phyloP scores from a whole-genome alignment of 352 stramenopile genomes.

The Pythium brachiatum region DNA sequence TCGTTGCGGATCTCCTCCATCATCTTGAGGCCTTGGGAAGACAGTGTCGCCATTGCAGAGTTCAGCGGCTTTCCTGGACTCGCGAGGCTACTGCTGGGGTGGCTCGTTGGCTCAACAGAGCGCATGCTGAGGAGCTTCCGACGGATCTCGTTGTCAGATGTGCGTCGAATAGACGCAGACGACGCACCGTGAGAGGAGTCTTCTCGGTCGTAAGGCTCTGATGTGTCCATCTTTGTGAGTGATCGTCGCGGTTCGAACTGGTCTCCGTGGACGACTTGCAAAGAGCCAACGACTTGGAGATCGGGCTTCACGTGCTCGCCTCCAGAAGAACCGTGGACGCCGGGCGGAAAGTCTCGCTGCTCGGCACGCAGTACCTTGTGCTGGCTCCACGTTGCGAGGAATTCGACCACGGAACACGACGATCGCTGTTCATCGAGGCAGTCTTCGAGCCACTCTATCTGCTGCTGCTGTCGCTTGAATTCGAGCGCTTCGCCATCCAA shows the following conservation, averaged over 20 bases:
- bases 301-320: slow-evolving; percentile 61
- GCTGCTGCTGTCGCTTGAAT: slow-evolving; percentile 56
- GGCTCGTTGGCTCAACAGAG: slow-evolving; percentile 8
- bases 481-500: slow-evolving; percentile 61
- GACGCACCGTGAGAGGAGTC: slow-evolving; percentile 4
- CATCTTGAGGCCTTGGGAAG: slow-evolving; percentile 30
- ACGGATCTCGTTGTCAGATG: slow-evolving; percentile 24
- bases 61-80: slow-evolving; percentile 4
- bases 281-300: slow-evolving; percentile 52
- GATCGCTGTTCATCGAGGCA: slow-evolving; percentile 53
- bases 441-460: slow-evolving; percentile 73
- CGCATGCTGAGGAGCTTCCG: slow-evolving; percentile 25
- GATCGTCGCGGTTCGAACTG: slow-evolving; percentile 13
- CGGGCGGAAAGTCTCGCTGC: slow-evolving; percentile 60
- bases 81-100: neutral
- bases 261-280: slow-evolving; percentile 39
- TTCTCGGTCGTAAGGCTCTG: neutral
- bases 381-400: slow-evolving; percentile 63
- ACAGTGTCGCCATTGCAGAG: slow-evolving; percentile 17
- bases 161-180: slow-evolving; percentile 5
- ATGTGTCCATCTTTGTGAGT: neutral
- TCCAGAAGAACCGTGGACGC: slow-evolving; percentile 18
- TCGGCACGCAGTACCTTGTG: slow-evolving; percentile 64
- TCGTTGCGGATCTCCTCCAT: slow-evolving; percentile 36
- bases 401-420: slow-evolving; percentile 44